Evolutionary conservation across 179 eudicot species (phyloP), one percentile per base, ranked within the genome.

Genomic region (Beta lomatogona): DNA sequence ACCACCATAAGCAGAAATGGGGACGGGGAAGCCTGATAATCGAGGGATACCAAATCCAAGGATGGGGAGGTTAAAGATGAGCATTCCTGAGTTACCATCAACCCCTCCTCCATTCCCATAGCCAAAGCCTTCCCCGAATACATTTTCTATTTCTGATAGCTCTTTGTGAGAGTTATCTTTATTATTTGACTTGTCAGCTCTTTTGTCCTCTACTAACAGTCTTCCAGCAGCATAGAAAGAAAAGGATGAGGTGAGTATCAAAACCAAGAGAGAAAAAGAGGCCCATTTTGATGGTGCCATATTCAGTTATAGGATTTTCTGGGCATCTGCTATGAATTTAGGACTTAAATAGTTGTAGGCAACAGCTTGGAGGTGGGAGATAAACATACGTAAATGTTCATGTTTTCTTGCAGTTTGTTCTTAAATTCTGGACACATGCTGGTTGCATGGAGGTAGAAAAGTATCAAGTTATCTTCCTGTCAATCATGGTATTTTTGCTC

Each of bases 271-370:
- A 61, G 50, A 64, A 48, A 80, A 28, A 66, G 28, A 25, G 54
- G 81, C 63, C 77, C 60, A 44, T 28, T 81, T 71, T 54, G 55
- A 50, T 44, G 61, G 52, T 64, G 63, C 78, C 83, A 81, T 80
- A 54, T 76, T 67, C 45, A 59, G 77, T 4, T 55, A 16, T n/a
- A 41, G 65, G 45, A 12, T 41, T 12, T 77, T 36, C 21, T 52
- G 44, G 31, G 54, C 21, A 14, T 77, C 31, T 44, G 50, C 58
- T 28, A 54, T 55, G 31, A 28, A 28, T 54, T 16, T 54, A 70
- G 81, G 71, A 59, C 73, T 76, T 83, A 80, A 71, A 80, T 84
- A 80, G 74, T 61, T 71, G 83, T 60, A 57, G 41, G 11, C 7
- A 28, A 14, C 21, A 57, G 36, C 45, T 58, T n/a, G 9, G 15